Conservation (phyloP, 805 yeast genomes). For the Myxozyma vanderwaltii region DNA sequence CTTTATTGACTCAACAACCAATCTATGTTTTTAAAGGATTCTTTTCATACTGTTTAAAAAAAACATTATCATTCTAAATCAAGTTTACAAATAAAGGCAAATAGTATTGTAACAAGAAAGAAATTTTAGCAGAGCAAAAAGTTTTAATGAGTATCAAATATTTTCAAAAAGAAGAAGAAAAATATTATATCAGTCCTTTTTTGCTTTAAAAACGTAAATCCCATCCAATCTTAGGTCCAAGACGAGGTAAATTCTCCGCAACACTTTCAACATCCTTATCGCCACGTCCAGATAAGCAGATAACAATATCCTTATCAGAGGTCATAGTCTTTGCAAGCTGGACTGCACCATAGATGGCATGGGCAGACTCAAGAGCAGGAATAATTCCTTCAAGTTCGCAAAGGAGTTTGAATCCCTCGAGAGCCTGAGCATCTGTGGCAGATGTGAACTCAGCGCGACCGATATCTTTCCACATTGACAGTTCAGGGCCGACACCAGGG, state of each 20-base stretch:
- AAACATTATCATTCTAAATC: too few relatives aligned
- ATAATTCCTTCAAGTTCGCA: slow-evolving; percentile 97
- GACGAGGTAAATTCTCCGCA: slow-evolving; percentile 85
- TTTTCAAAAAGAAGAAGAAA: too few relatives aligned
- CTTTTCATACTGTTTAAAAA: too few relatives aligned
- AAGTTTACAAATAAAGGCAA: too few relatives aligned
- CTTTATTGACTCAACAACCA: too few relatives aligned
- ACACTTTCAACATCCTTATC: slow-evolving; percentile 98
- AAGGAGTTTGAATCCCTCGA: slow-evolving; percentile 82
- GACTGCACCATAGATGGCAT: slow-evolving; percentile 90
- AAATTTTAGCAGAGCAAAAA: too few relatives aligned
- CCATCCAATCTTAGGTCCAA: slow-evolving; percentile 95
- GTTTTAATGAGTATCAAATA: too few relatives aligned
- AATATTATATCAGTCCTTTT: too few relatives aligned
- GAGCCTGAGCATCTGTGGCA: slow-evolving; percentile 94
- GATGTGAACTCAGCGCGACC: slow-evolving; percentile 91
- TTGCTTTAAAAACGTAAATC: slow-evolving; percentile 87
- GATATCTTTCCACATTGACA: slow-evolving; percentile 90
- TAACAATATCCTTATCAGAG: slow-evolving; percentile 77
- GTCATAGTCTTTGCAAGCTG: slow-evolving; percentile 82
- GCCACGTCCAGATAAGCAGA: slow-evolving; percentile 97
- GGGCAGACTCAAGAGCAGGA: slow-evolving; percentile 97
- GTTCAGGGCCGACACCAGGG: slow-evolving; percentile 99
- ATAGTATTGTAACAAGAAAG: too few relatives aligned
- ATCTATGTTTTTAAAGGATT: too few relatives aligned